Base-by-base conservation (phyloP, 768 basidiomycete species). In the Mycena pura region DNA sequence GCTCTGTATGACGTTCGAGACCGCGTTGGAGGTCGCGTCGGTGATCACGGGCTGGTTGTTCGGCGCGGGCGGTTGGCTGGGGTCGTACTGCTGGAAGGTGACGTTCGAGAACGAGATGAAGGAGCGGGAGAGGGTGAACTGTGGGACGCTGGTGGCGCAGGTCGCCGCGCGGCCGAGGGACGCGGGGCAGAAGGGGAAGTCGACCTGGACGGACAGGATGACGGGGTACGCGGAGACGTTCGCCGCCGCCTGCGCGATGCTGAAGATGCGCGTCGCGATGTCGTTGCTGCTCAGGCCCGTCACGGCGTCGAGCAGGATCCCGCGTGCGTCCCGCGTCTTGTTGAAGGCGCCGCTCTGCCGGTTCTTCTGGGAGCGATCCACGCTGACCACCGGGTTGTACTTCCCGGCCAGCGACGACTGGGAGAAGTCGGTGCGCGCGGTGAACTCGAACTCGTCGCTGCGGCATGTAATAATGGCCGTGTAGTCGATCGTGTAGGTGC, bases 141-240 rank as follows among this genome's bases (percentile, higher is more conserved):
- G 44, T n/a, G 71, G 71, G 7, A 51, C 43, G 8, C 28, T 25
- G 29, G 48, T 45, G 1, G 68, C 61, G 43, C 72, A 73, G 1
- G 61, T 17, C 2, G 65, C 68, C 22, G 43, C 22, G 15, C 40
- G 17, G 1, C 69, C 68, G 6, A 70, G 31, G 22, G 69, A 63
- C 5, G 63, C 49, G 13, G 72, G 72, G 21, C 72, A 73, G 19
- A 48, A 66, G 2, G 52, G 58, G 57, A 70, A 68, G 27, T 67
- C 62, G 19, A 65, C 66, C 14, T 58, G 58, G n/a, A 70, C n/a
- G 17, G 73, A 74, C 13, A 66, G 19, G n/a, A 64, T 41, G 17
- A 60, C 61, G 21, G 69, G 63, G 10, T 54, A 61, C n/a, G n/a
- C n/a, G 3, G 68, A 65, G 39, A 22, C 46, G 34, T 71, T 72